Evolutionary conservation across 2,329 filamentous ascomycete species (phyloP).

Genomic region (Penicillium paneum): DNA sequence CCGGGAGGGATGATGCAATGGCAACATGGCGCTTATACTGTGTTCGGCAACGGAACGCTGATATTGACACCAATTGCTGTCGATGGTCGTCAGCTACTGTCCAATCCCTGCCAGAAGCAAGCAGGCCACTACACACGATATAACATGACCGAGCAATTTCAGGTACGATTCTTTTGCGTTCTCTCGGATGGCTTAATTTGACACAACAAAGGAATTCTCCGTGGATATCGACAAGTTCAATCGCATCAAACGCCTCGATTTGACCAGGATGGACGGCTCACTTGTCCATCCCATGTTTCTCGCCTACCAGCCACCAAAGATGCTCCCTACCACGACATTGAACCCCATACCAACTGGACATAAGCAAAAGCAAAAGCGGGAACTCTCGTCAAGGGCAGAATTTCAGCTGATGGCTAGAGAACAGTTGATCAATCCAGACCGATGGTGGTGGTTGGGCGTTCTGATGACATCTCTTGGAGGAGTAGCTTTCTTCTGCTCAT

Average conservation of each 20-base stretch:
- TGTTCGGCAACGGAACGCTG: constrained; percentile 58
- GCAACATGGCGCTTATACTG: constrained; percentile 64
- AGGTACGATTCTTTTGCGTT: constrained; percentile 43
- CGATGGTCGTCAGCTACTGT: constrained; percentile 66
- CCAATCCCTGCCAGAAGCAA: constrained; percentile 59
- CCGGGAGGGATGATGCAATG: constrained; percentile 67
- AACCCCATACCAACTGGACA: constrained; percentile 52
- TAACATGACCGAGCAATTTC: constrained; percentile 61
- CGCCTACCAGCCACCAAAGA: constrained; percentile 60
- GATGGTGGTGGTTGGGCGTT: constrained; percentile 50
- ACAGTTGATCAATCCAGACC: constrained; percentile 39
- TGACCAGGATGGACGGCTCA: constrained; percentile 62
- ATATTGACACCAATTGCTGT: constrained; percentile 59
- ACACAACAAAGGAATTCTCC: constrained; percentile 37
- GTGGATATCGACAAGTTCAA: constrained; percentile 58
- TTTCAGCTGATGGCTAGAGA: constrained; percentile 29
- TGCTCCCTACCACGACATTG: constrained; percentile 66
- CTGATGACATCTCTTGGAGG: constrained; percentile 47
- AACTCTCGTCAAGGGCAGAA: constrained; percentile 6
- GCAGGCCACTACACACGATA: constrained; percentile 62
- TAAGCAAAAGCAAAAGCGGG: constrained; percentile 30
- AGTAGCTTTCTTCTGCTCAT: constrained; percentile 36
- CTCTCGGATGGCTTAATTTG: background rate
- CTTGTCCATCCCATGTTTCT: constrained; percentile 68
- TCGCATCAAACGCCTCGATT: constrained; percentile 60